phyloP scores from a whole-genome alignment of 129 eudicot genomes.

The Sambucus nigra region DNA sequence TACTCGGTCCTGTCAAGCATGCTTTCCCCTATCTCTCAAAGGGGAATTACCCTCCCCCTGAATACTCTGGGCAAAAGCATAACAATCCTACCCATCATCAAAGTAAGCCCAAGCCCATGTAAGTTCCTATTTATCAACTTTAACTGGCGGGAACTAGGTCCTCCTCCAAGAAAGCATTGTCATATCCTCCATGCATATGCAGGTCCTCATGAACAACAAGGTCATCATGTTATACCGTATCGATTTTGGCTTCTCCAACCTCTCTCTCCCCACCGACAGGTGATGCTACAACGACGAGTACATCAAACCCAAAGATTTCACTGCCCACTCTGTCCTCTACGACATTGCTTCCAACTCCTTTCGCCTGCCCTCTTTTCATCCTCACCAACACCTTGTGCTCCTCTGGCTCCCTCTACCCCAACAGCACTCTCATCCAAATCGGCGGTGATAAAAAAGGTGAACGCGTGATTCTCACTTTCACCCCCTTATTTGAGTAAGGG shows the following conservation, averaged over 20 bases:
- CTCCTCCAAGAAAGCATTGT: conserved; percentile 50
- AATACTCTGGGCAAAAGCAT: neutral
- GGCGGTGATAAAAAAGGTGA: conserved; percentile 87
- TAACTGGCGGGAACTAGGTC: too few relatives aligned
- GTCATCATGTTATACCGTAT: conserved; percentile 82
- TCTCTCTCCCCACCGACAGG: conserved; percentile 47
- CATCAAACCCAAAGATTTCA: conserved; percentile 49
- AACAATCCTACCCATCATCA: neutral
- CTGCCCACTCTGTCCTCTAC: conserved; percentile 69
- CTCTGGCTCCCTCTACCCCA: conserved; percentile 54
- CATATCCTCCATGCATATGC: conserved; percentile 89
- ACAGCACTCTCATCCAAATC: conserved; percentile 67
- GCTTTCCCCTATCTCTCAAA: too few relatives aligned
- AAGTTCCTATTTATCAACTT: too few relatives aligned
- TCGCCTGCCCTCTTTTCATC: conserved; percentile 41
- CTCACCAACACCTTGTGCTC: conserved; percentile 86
- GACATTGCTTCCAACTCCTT: conserved; percentile 38
- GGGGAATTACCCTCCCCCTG: too few relatives aligned
- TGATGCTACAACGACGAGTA: conserved; percentile 56
- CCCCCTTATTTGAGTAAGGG: too few relatives aligned
- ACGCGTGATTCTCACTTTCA: conserved; percentile 42
- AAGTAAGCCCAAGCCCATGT: neutral
- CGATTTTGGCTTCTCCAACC: conserved; percentile 64
- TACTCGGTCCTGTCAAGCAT: too few relatives aligned
- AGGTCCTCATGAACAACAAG: conserved; percentile 59